Evolutionary conservation across 768 basidiomycete species (phyloP).

Genomic region (Hebeloma cylindrosporum): DNA sequence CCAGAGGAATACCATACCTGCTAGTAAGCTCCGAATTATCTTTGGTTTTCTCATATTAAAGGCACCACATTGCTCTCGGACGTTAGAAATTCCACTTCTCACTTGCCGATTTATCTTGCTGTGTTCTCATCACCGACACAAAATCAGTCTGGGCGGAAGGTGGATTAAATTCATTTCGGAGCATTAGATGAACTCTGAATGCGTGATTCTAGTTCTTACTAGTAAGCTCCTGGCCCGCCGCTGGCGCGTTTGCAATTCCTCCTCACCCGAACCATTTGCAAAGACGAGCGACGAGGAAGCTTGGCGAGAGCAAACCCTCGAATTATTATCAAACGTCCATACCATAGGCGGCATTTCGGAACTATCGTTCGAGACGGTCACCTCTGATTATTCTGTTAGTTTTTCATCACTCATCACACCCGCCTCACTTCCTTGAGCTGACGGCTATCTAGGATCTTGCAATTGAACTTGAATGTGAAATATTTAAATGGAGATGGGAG

Average conservation of each 20-base stretch:
- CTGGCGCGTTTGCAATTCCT: slow-evolving; percentile 62
- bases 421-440: slow-evolving; percentile 6
- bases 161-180: slow-evolving; percentile 25
- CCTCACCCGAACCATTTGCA: slow-evolving; percentile 28
- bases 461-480: slow-evolving; percentile 55
- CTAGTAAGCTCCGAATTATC: slow-evolving; percentile 49
- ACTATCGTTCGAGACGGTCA: slow-evolving; percentile 56
- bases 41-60: slow-evolving; percentile 5
- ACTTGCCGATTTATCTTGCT: slow-evolving; percentile 55
- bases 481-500: slow-evolving; percentile 83
- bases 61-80: slow-evolving; percentile 10
- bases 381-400: slow-evolving; percentile 50
- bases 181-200: background rate
- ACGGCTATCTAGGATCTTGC: slow-evolving; percentile 57
- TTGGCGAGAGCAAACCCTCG: slow-evolving; percentile 58
- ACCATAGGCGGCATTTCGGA: slow-evolving; percentile 61
- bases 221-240: slow-evolving; percentile 63
- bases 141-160: slow-evolving; percentile 77
- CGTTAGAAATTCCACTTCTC: slow-evolving; percentile 65
- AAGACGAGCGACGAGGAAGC: slow-evolving; percentile 51
- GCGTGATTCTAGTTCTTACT: slow-evolving; percentile 43
- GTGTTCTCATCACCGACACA: slow-evolving; percentile 70
- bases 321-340: slow-evolving; percentile 57
- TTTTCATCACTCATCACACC: slow-evolving; percentile 12
- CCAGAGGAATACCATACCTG: slow-evolving; percentile 65